These are phyloP conservation scores for Pichia terricola DNA, from an alignment of 1,139 yeast species.

Conservation along the genomic window DNA sequence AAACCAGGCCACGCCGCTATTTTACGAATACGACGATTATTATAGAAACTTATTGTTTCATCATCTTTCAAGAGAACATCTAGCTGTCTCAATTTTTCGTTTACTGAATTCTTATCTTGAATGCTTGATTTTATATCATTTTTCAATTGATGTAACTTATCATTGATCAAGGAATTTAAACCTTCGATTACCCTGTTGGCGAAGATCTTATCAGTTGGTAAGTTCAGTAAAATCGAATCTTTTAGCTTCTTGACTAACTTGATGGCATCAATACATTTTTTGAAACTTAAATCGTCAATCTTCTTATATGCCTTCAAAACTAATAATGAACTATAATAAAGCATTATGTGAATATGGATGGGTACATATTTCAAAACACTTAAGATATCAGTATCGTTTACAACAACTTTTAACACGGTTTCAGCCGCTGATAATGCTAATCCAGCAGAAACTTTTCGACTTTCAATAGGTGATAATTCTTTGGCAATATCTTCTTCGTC, in stretches of 20 bases:
- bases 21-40: constrained; percentile 4
- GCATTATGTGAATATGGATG: constrained; percentile 61
- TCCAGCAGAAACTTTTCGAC: constrained; percentile 31
- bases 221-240: constrained; percentile 33
- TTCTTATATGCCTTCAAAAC: constrained; percentile 29
- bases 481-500: constrained; percentile 16
- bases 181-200: constrained; percentile 40
- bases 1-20: constrained; percentile 64
- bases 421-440: constrained; percentile 58
- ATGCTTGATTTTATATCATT: constrained; percentile 10
- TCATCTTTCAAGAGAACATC: constrained; percentile 4
- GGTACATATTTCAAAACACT: constrained; percentile 56
- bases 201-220: constrained; percentile 46
- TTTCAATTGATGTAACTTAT: constrained; percentile 25
- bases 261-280: constrained; percentile 19
- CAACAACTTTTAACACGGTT: constrained; percentile 49
- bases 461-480: constrained; percentile 29
- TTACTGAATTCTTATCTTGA: background rate
- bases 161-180: constrained; percentile 36
- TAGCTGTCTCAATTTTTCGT: background rate
- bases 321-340: constrained; percentile 56
- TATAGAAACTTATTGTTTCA: constrained; percentile 2
- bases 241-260: constrained; percentile 29
- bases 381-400: constrained; percentile 50
- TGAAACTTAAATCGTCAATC: constrained; percentile 11